These are phyloP conservation scores for Tarenaya hassleriana DNA, from an alignment of 345 rosid species.

Conservation along the genomic window DNA sequence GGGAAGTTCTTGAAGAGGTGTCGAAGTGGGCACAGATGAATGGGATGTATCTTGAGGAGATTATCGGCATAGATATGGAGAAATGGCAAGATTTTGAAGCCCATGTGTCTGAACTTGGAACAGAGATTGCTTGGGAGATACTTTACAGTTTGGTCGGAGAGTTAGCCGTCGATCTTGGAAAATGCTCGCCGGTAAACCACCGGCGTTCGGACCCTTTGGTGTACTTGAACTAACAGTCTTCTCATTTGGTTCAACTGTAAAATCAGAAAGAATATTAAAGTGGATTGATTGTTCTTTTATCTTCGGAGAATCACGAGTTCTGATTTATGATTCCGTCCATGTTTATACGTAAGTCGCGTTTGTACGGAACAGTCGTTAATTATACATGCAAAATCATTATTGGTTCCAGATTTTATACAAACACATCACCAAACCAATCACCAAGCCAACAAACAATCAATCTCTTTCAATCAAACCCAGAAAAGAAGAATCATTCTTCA, in stretches of 20 bases:
- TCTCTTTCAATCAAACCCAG: not conserved
- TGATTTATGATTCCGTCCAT: too few relatives aligned
- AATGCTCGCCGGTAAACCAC: conserved; percentile 2
- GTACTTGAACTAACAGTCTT: not conserved
- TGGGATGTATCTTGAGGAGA: conserved; percentile 47
- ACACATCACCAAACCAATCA: not conserved
- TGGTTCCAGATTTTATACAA: not conserved
- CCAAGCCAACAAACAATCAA: conserved; percentile 1
- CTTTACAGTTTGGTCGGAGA: conserved; percentile 52
- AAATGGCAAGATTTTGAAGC: conserved; percentile 68
- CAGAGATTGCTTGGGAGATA: conserved; percentile 51
- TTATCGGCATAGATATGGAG: conserved; percentile 57
- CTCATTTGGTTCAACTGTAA: conserved; percentile 9
- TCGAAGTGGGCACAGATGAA: conserved; percentile 50
- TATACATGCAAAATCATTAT: not conserved
- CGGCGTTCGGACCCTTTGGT: not conserved
- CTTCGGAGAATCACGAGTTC: too few relatives aligned
- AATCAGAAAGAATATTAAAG: too few relatives aligned
- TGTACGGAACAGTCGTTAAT: too few relatives aligned
- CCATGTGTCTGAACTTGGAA: conserved; percentile 50
- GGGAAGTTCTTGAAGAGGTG: conserved; percentile 50
- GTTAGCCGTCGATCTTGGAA: conserved; percentile 39
- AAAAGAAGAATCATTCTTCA: conserved; percentile 3
- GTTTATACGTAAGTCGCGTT: too few relatives aligned
- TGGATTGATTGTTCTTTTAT: too few relatives aligned